Percentiles rank a stretch among this genome's conserved stretches.
Evolutionary conservation across 139 green algal species (phyloP).

Genomic region (Chlorella sp.): DNA sequence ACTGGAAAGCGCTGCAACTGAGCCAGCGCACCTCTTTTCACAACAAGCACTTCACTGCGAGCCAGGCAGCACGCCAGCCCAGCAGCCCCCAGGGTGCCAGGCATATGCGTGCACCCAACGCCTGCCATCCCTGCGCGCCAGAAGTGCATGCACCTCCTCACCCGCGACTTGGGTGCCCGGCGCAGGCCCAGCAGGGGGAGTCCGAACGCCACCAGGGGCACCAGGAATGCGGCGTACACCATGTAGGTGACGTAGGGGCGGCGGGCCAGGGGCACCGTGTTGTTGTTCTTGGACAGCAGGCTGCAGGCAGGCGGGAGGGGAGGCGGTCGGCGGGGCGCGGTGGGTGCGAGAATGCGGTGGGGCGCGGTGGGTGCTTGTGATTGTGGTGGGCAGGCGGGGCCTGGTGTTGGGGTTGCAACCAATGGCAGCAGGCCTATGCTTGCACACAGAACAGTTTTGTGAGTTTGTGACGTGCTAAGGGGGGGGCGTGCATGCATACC

Average conservation of each 20-base stretch:
- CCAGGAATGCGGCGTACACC: constrained; percentile 4
- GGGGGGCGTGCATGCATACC: too few species aligned
- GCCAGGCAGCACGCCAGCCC: neutral
- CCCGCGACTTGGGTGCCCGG: neutral
- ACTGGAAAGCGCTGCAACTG: too few species aligned
- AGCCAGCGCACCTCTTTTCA: neutral
- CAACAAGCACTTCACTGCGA: neutral
- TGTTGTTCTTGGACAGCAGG: constrained; percentile 31
- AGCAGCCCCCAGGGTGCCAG: neutral
- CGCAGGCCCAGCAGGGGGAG: constrained; percentile 37
- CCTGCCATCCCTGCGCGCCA: neutral
- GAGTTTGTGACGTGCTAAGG: too few species aligned
- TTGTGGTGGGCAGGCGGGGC: neutral
- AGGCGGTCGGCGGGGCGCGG: neutral
- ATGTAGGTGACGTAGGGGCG: constrained; percentile 37
- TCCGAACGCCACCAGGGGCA: constrained; percentile 28
- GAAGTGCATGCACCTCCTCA: neutral
- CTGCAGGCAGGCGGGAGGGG: neutral
- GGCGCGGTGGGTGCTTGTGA: neutral
- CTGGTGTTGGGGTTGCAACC: neutral
- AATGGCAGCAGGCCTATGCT: neutral
- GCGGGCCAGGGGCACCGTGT: constrained; percentile 24
- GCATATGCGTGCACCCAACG: neutral
- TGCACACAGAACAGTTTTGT: too few species aligned
- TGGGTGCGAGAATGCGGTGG: neutral